Percentiles rank a stretch among this genome's conserved stretches.
phyloP scores from a whole-genome alignment of 164 flowering plant species.

The Protea cynaroides region DNA sequence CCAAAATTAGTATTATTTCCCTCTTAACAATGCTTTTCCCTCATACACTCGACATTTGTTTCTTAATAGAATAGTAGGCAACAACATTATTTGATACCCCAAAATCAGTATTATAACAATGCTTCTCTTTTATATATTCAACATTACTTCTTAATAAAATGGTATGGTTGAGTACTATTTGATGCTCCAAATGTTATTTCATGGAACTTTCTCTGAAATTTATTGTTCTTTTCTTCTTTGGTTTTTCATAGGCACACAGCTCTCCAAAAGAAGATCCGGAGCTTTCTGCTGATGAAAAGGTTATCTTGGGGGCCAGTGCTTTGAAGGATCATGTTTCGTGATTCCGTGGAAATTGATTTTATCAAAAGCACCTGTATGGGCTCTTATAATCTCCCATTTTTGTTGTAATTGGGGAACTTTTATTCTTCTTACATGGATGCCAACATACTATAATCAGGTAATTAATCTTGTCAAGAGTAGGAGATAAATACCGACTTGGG shows the following conservation, averaged over 20 bases:
- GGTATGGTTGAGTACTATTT: background rate
- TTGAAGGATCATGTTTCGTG: conserved; percentile 73
- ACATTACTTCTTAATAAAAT: no score
- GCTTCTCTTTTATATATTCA: no score
- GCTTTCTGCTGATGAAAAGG: conserved; percentile 49
- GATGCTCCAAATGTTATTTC: conserved; percentile 2
- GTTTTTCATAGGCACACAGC: conserved; percentile 63
- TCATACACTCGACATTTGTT: no score
- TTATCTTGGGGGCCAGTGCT: conserved; percentile 57
- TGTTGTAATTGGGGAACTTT: conserved; percentile 99
- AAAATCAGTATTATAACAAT: no score
- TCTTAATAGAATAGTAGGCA: no score
- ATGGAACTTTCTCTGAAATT: background rate
- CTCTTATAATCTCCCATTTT: conserved; percentile 92
- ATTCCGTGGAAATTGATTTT: conserved; percentile 94
- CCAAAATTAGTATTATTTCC: no score
- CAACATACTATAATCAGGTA: conserved; percentile 99
- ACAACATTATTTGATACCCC: no score
- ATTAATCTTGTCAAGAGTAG: background rate
- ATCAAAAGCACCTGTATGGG: conserved; percentile 96
- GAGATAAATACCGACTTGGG: background rate
- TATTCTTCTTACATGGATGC: conserved; percentile 99
- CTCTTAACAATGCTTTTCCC: no score
- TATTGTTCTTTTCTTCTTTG: conserved; percentile 3
- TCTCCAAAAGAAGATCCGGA: conserved; percentile 83